A percentile compares a stretch with the other conserved stretches of the same genome.
Evolutionary conservation across 2,329 filamentous ascomycete species (phyloP).

Genomic region (Microcyclospora pomicola): DNA sequence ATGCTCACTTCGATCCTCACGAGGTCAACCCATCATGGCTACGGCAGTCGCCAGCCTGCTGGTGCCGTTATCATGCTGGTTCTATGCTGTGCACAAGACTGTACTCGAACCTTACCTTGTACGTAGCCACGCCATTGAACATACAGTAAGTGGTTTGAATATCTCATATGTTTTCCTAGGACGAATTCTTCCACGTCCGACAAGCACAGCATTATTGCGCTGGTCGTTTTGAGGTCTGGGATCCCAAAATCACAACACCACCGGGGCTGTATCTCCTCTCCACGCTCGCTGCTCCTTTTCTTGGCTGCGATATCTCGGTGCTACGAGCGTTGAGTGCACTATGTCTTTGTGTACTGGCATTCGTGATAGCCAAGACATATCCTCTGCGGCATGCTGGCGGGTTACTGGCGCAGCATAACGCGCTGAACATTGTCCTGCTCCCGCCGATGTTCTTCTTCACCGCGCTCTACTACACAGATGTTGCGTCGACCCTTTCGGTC

Average conservation of each 20-base stretch:
- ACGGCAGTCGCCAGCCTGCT: constrained; percentile 9
- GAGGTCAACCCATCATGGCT: constrained; percentile 7
- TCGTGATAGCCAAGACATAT: constrained; percentile 15
- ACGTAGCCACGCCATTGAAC: constrained; percentile 13
- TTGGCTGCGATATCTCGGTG: constrained; percentile 27
- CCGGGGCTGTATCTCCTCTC: constrained; percentile 51
- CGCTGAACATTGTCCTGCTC: constrained; percentile 70
- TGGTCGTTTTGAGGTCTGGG: constrained; percentile 65
- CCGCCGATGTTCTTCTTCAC: constrained; percentile 94
- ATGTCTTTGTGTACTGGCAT: constrained; percentile 24
- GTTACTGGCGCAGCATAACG: constrained; percentile 37
- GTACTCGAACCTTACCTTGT: constrained; percentile 48
- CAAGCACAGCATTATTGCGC: constrained; percentile 81
- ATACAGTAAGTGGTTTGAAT: constrained; percentile 9
- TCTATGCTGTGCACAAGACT: constrained; percentile 28
- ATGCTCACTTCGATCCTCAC: background rate
- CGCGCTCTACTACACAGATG: constrained; percentile 86
- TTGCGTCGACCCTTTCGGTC: constrained; percentile 65
- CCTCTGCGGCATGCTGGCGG: constrained; percentile 8
- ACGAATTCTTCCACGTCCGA: constrained; percentile 78
- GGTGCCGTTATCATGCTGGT: constrained; percentile 17
- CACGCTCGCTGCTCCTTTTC: constrained; percentile 23
- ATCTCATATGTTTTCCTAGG: constrained; percentile 36
- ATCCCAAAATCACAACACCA: constrained; percentile 93
- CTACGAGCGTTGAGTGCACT: constrained; percentile 27